Conservation (phyloP, 192 early-diverging fungal species). For the Powellomyces hirtus region DNA sequence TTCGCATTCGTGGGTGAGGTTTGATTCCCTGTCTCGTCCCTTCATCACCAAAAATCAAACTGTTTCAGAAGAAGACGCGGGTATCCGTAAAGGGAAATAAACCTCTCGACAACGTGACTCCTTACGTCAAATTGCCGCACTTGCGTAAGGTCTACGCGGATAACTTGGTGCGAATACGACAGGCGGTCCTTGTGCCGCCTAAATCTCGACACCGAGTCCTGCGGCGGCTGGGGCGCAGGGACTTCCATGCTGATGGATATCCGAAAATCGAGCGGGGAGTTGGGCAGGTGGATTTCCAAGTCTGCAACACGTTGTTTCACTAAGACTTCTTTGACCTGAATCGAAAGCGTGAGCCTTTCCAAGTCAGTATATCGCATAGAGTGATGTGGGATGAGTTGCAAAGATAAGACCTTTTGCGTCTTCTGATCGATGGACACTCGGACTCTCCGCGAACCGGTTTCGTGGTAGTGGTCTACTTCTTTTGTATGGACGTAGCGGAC, state of each 20-base stretch:
- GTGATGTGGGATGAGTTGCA: neutral
- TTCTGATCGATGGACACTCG: constrained; percentile 38
- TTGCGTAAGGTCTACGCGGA: constrained; percentile 87
- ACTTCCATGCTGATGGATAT: constrained; percentile 82
- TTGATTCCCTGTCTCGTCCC: constrained; percentile 6
- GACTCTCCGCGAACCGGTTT: constrained; percentile 8
- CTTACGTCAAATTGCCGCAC: constrained; percentile 50
- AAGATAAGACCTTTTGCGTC: constrained; percentile 29
- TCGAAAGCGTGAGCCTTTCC: no score
- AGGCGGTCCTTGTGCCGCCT: constrained; percentile 86
- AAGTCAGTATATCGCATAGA: neutral
- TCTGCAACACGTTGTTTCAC: constrained; percentile 79
- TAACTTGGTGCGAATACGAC: constrained; percentile 79
- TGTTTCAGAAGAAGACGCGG: neutral
- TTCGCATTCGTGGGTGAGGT: constrained; percentile 91
- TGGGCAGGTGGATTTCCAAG: constrained; percentile 83
- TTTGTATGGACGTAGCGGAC: constrained; percentile 71
- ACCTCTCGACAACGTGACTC: no score
- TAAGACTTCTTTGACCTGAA: constrained; percentile 47
- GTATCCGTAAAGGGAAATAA: no score
- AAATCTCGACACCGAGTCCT: constrained; percentile 37
- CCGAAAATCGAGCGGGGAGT: constrained; percentile 77
- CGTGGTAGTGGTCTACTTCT: constrained; percentile 65
- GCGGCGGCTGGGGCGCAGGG: constrained; percentile 44
- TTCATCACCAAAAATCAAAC: no score